phyloP scores from a whole-genome alignment of 78 protist genomes.

The Polysphondylium violaceum region DNA sequence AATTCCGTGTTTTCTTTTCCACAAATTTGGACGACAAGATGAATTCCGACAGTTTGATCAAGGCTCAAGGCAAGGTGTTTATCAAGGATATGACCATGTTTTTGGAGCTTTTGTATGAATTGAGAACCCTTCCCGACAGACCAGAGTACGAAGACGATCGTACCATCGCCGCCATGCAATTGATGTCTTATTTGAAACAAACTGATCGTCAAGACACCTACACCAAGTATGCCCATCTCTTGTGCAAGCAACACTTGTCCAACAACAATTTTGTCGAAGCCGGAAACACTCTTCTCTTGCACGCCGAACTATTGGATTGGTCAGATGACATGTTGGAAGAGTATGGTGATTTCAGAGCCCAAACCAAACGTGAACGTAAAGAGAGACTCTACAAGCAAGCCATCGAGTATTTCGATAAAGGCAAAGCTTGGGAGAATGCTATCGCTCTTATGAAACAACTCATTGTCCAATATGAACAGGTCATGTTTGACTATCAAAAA shows the following conservation, averaged over 20 bases:
- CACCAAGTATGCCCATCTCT: constrained; percentile 78
- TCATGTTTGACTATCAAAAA: constrained; percentile 67
- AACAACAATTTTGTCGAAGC: constrained; percentile 80
- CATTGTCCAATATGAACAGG: constrained; percentile 60
- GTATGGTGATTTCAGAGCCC: constrained; percentile 4
- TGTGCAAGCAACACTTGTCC: constrained; percentile 79
- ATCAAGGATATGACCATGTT: constrained; percentile 75
- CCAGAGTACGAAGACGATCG: constrained; percentile 81
- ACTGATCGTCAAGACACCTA: constrained; percentile 86
- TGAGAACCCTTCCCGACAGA: constrained; percentile 79
- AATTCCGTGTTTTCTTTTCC: constrained; percentile 54
- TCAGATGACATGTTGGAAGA: constrained; percentile 22
- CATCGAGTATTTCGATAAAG: constrained; percentile 84
- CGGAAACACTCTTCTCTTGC: constrained; percentile 75
- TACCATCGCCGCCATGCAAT: constrained; percentile 74
- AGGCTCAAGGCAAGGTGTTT: constrained; percentile 28
- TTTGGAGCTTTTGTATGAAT: constrained; percentile 59
- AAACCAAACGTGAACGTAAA: constrained; percentile 50
- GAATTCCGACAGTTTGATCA: constrained; percentile 20
- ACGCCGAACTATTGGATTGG: constrained; percentile 82
- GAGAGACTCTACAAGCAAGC: constrained; percentile 48
- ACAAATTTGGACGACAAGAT: constrained; percentile 49
- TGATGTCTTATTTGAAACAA: constrained; percentile 79
- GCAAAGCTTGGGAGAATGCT: constrained; percentile 88
- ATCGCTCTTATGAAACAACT: constrained; percentile 44